Evolutionary conservation across 2,329 filamentous ascomycete genomes (phyloP), one percentile per base, ranked within the genome.

Genomic region (Grosmannia penicillata): DNA sequence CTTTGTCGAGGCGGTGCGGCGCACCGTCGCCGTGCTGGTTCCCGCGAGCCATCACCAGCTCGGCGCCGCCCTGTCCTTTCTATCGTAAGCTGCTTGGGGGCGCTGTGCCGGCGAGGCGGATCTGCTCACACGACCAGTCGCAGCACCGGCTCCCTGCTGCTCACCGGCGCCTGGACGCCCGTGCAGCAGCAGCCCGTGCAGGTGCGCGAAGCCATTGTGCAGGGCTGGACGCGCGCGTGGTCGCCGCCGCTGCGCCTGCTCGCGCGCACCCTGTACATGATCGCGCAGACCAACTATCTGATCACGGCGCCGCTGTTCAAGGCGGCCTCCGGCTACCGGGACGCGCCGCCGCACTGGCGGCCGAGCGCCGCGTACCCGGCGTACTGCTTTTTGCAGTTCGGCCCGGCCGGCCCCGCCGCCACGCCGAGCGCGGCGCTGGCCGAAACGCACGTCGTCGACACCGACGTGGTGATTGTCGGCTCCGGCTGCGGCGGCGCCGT

Each of bases 401-500:
- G 50, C 3, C 54, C 51, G 6, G 45, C 48, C n/a, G 46, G 51
- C 5, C 8, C 26, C 7, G 19, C 14, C 19, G 3, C n/a, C 4
- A 4, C 8, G 14, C 29, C 15, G 28, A 30, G 8, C 3, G 8
- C 9, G 9, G 26, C n/a, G n/a, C n/a, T n/a, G 8, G 45, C 37
- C 22, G 42, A 63, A 5, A 62, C 72, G 0, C 73, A 77, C 45
- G 65, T 67, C 4, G 60, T 93, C 28, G 74, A 85, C 38, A 79
- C 82, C 0, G 89, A 95, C 54, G 75, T 93, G 1, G 74, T 93
- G 29, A 76, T 95, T 41, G 69, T 95, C 17, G 87, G 87, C 3
- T 91, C 82, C 27, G 87, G 87, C 22, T 93, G 83, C 49, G 87
- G 87, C 45, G 86, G 82, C 29, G 83, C 70, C 9, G 85, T 94